These are phyloP conservation scores for Sclerotinia nivalis DNA, from an alignment of 2,329 filamentous ascomycete genomes.

Conservation along the genomic window DNA sequence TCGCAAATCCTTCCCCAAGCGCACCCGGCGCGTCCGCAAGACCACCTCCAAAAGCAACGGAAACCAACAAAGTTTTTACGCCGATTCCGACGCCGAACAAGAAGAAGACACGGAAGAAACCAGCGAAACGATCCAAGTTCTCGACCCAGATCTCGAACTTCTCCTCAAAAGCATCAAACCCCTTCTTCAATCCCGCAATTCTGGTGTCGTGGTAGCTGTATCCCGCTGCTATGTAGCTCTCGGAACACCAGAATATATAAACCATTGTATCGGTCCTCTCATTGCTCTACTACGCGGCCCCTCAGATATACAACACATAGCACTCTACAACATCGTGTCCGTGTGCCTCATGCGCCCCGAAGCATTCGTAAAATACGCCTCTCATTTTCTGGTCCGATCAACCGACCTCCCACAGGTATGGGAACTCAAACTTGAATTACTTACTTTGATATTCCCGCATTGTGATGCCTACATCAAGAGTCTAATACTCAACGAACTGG, in stretches of 20 bases:
- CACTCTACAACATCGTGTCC: constrained; percentile 92
- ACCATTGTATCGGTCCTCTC: constrained; percentile 76
- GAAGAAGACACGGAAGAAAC: constrained; percentile 46
- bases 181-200: constrained; percentile 89
- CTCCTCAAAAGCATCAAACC: constrained; percentile 77
- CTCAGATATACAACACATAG: constrained; percentile 84
- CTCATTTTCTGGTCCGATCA: constrained; percentile 83
- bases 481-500: constrained; percentile 86
- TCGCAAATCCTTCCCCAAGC: constrained; percentile 80
- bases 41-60: constrained; percentile 44
- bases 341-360: constrained; percentile 75
- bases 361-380: constrained; percentile 83
- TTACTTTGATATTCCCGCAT: constrained; percentile 89
- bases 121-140: constrained; percentile 54
- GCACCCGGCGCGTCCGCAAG: constrained; percentile 56
- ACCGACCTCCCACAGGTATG: constrained; percentile 80
- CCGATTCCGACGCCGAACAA: constrained; percentile 53
- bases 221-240: constrained; percentile 82
- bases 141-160: constrained; percentile 81
- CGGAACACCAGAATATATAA: constrained; percentile 75
- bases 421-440: constrained; percentile 86
- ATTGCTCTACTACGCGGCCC: constrained; percentile 82
- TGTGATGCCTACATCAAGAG: constrained; percentile 74
- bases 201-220: constrained; percentile 87
- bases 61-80: constrained; percentile 74